These are phyloP conservation scores for Gymnopus androsaceus DNA, from an alignment of 1,284 basidiomycete genomes.

Conservation along the genomic window DNA sequence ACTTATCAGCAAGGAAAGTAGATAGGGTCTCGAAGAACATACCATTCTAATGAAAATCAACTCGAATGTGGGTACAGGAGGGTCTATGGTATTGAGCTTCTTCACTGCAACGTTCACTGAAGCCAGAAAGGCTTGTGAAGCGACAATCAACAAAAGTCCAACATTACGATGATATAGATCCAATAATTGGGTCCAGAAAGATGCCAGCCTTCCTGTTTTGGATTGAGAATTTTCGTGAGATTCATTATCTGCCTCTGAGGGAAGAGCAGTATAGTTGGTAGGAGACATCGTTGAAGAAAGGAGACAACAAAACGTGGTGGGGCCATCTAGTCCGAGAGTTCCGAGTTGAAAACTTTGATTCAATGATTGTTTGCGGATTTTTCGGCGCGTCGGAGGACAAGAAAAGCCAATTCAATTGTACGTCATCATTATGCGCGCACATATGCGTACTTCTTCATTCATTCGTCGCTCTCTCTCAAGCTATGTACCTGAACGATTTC, in stretches of 20 bases:
- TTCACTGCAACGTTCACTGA: constrained; percentile 66
- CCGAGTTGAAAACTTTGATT: too few species aligned
- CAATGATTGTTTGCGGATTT: too few species aligned
- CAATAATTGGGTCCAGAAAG: background rate
- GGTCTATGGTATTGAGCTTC: constrained; percentile 56
- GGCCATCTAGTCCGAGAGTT: too few species aligned
- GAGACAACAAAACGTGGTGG: background rate
- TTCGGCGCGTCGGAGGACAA: too few species aligned
- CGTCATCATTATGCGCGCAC: too few species aligned
- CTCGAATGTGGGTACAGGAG: constrained; percentile 59
- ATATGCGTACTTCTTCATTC: too few species aligned
- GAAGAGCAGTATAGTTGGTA: background rate
- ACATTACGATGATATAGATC: constrained; percentile 39
- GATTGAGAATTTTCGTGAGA: background rate
- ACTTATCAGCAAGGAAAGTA: background rate
- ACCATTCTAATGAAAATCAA: constrained; percentile 25
- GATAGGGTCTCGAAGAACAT: background rate
- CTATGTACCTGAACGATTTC: too few species aligned
- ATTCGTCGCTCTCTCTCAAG: too few species aligned
- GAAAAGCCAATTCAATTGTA: too few species aligned
- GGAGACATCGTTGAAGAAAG: background rate
- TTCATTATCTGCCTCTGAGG: background rate
- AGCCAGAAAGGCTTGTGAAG: constrained; percentile 63
- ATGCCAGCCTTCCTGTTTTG: background rate
- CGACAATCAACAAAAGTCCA: constrained; percentile 62